phyloP scores from a whole-genome alignment of 331 rosid genomes.

The Malus hybrid region DNA sequence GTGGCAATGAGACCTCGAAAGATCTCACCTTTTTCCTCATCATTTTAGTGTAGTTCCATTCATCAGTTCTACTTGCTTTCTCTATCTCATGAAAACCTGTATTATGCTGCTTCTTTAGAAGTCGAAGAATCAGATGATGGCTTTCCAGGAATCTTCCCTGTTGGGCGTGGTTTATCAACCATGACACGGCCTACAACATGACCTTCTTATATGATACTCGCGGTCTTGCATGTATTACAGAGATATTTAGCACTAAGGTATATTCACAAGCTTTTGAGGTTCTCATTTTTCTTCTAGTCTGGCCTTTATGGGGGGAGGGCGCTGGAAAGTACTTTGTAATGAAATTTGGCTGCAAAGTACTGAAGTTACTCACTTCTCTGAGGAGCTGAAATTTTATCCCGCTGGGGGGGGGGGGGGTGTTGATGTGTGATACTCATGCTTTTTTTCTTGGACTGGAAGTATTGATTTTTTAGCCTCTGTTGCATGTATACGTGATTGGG shows the following conservation, averaged over 20 bases:
- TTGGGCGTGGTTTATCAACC: conserved; percentile 93
- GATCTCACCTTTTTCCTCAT: background rate
- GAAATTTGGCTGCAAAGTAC: background rate
- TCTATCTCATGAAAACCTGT: background rate
- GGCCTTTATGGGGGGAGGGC: background rate
- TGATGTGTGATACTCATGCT: background rate
- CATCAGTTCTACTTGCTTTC: background rate
- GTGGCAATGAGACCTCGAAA: background rate
- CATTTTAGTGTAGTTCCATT: background rate
- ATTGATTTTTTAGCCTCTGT: background rate
- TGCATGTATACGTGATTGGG: background rate
- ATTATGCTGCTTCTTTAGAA: conserved; percentile 46
- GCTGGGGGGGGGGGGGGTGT: background rate
- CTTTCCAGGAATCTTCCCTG: conserved; percentile 65
- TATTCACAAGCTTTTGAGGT: background rate
- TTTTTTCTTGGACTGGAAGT: background rate
- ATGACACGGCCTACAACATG: conserved; percentile 93
- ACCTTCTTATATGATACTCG: conserved; percentile 15
- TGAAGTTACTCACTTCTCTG: background rate
- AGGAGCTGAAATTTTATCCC: background rate
- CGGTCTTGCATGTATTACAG: background rate
- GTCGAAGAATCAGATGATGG: conserved; percentile 56
- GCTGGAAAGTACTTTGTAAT: background rate
- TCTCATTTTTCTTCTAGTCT: background rate
- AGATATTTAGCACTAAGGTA: background rate